phyloP scores from a whole-genome alignment of 2,329 filamentous ascomycete genomes.

The Xylogone sp. region DNA sequence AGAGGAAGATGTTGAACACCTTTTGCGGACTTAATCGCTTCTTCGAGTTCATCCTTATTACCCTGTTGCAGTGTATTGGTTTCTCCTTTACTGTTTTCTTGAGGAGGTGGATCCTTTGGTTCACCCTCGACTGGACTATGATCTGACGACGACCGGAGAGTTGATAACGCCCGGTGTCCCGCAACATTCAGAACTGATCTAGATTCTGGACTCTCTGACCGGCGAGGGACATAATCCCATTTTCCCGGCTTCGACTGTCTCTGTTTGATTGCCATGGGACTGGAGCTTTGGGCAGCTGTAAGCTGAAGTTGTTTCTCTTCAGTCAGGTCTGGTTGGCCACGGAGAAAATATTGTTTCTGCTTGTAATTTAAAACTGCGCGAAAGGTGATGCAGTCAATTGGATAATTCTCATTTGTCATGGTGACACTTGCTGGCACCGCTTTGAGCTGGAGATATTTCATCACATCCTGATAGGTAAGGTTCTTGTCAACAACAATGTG shows the following conservation, averaged over 20 bases:
- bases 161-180: neutral
- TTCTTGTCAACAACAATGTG: conserved; percentile 76
- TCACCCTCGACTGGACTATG: neutral
- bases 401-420: conserved; percentile 66
- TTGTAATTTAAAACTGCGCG: conserved; percentile 53
- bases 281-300: neutral
- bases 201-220: conserved; percentile 31
- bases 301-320: neutral
- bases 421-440: conserved; percentile 35
- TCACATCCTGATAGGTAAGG: conserved; percentile 60
- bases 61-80: no score
- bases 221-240: conserved; percentile 35
- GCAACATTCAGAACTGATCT: neutral
- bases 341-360: conserved; percentile 55
- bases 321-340: conserved; percentile 3
- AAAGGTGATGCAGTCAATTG: conserved; percentile 63
- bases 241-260: conserved; percentile 33
- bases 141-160: neutral
- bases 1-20: conserved; percentile 56
- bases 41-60: conserved; percentile 63
- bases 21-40: conserved; percentile 60
- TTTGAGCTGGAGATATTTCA: conserved; percentile 45
- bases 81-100: neutral
- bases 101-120: neutral
- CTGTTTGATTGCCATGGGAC: conserved; percentile 45